These are phyloP conservation scores for Myxozyma udenii DNA, from an alignment of 805 yeast genomes.

Conservation along the genomic window DNA sequence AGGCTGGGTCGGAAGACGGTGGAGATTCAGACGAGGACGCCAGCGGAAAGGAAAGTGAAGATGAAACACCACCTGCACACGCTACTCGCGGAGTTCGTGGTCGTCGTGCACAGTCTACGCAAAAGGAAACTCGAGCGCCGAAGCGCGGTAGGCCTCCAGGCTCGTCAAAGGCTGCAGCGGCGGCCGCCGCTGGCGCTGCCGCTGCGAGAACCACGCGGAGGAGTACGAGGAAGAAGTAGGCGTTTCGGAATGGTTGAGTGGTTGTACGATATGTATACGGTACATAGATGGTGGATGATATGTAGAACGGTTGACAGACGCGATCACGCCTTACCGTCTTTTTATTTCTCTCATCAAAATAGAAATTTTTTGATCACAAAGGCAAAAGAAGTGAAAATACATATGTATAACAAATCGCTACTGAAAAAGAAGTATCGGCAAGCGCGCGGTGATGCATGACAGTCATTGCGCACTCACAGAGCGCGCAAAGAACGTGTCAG, in stretches of 20 bases:
- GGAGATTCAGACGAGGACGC: constrained; percentile 14
- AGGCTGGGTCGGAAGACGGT: constrained; percentile 12
- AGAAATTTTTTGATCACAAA: too few relatives aligned
- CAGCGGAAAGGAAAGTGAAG: constrained; percentile 26
- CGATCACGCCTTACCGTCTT: background rate
- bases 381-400: background rate
- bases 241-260: background rate
- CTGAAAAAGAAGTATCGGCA: too few relatives aligned
- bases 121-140: constrained; percentile 5
- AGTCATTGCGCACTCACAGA: too few relatives aligned
- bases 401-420: too few relatives aligned
- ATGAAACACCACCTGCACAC: constrained; percentile 1
- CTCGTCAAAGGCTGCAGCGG: too few relatives aligned
- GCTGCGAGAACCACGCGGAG: too few relatives aligned
- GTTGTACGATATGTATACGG: too few relatives aligned
- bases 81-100: constrained; percentile 15
- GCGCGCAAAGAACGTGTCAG: too few relatives aligned
- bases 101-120: background rate
- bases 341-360: background rate
- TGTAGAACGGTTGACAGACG: too few relatives aligned
- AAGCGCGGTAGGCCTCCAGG: constrained; percentile 15
- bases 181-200: too few relatives aligned
- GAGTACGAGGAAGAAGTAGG: constrained; percentile 4
- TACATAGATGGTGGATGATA: too few relatives aligned
- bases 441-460: too few relatives aligned